Evolutionary conservation across 1,284 basidiomycete species (phyloP), one percentile per base, ranked within the genome.

Genomic region (Trametes versicolor): DNA sequence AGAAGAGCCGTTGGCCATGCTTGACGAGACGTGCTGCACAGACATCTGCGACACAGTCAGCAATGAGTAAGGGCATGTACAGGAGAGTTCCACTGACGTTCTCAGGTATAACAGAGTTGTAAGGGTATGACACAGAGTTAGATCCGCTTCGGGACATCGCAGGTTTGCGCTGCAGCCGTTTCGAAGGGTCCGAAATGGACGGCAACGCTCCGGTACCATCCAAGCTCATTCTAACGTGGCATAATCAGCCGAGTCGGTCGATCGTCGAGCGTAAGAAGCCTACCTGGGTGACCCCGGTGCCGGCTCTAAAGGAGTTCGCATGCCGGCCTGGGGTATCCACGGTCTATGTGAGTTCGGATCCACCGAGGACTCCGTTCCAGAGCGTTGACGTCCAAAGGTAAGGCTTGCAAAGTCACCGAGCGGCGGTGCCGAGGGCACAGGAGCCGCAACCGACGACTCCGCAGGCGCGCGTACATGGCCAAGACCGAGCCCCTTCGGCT

Each of bases 51-150:
- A 17, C n/a, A n/a, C 5, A 32, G 50, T 67, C 41, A 69, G 53
- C 29, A 13, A 15, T 34, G 19, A 32, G 34, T 59, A 23, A 29
- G 12, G 23, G n/a, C 34, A 45, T n/a, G n/a, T 52, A 10, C 15
- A 19, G 2, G 27, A 36, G 21, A 58, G 5, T 5, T n/a, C 73
- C 83, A 69, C 67, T 8, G 29, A 85, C 83, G 61, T 75, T 79
- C 71, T 85, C 84, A 60, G 81, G 78, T 72, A 82, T 76, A 56
- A 75, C 74, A 27, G 82, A 75, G 51, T 73, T 76, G 67, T 80
- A 77, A 36, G 80, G 66, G 59, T 70, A 79, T 50, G 78, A 77
- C 63, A 83, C 75, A 34, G 78, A 79, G 48, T 76, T 73, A 13
- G 84, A 81, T 6, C 77, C 71, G n/a, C 79, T 76, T 50, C 78